Evolutionary conservation across 805 yeast species (phyloP), one percentile per base, ranked within the genome.

Genomic region (Lachancea nothofagi): DNA sequence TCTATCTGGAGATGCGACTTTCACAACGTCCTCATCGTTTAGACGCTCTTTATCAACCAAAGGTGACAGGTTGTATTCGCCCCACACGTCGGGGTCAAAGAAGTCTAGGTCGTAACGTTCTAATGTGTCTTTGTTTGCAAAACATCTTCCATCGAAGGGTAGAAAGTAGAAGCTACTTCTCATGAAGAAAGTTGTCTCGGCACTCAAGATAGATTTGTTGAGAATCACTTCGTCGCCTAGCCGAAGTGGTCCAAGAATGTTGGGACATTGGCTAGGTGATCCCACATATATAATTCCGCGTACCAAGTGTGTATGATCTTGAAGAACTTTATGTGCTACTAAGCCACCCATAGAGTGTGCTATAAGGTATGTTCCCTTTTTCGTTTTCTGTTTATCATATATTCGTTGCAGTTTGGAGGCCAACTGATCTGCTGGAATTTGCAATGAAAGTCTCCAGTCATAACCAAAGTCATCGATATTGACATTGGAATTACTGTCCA

Each of bases 291-390:
- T 61, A 1, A 89, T 49, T 1, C 93, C 90, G 44, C 89, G 69
- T 51, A 89, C 73, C 30, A 87, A 59, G 10, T 72, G 63, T 0
- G 95, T 88, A 43, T 77, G 72, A 37, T 66, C 65, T 39, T 81
- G 83, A 70, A 89, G 66, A 0, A 83, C 86, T 41, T 82, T 80
- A 55, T 87, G 96, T 0, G 95, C 78, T 5, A 89, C 72, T 24
- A 89, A 56, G 0, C 97, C 97, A 38, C 97, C 97, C 96, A 89
- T 88, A 0, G 96, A 87, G 59, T 89, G 97, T 0, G 93, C 93
- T 38, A 89, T 76, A 1, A 89, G 77, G 19, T 81, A 63, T 0
- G 80, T 72, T 9, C 84, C 87, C 44, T 73, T 72, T 13, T 76
- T 77, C 0, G 27, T 43, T 29, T 42, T 40, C 73, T 74, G 52